Evolutionary conservation across 129 eudicot species (phyloP).

Genomic region (Dittrichia graveolens): DNA sequence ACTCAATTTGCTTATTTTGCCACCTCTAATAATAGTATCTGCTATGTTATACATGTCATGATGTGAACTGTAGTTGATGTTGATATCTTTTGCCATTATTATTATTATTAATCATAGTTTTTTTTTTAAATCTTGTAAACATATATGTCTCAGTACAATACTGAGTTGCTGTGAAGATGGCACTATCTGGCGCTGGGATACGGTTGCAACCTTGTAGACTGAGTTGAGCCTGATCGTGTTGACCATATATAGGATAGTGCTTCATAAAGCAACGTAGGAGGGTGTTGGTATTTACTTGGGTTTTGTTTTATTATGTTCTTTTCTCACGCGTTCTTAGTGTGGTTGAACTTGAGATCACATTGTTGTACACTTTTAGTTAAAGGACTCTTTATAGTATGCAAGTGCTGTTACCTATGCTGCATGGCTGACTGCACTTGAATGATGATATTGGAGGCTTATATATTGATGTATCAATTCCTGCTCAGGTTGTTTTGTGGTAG

Average conservation of each 20-base stretch:
- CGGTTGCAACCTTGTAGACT: constrained; percentile 62
- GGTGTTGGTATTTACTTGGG: neutral
- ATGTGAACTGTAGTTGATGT: neutral
- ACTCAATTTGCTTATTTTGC: too few species aligned
- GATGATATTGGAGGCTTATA: too few species aligned
- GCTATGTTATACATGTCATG: neutral
- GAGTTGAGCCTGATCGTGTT: neutral
- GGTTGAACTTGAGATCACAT: too few species aligned
- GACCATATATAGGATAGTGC: constrained; percentile 20
- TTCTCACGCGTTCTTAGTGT: neutral
- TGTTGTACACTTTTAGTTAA: too few species aligned
- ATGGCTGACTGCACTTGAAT: too few species aligned
- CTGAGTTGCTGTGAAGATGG: constrained; percentile 98
- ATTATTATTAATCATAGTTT: neutral
- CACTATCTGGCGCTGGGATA: constrained; percentile 99
- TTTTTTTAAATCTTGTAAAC: neutral
- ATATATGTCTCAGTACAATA: constrained; percentile 73
- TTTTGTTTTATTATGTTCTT: neutral
- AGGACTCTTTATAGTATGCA: too few species aligned
- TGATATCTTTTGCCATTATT: neutral
- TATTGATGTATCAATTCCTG: too few species aligned
- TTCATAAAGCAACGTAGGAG: constrained; percentile 7
- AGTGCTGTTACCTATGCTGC: too few species aligned
- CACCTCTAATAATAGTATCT: too few species aligned
- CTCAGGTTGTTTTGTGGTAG: too few species aligned